Evolutionary conservation across 495 filamentous ascomycete species (phyloP), one percentile per base, ranked within the genome.

Genomic region (Aspergillus hancockii): DNA sequence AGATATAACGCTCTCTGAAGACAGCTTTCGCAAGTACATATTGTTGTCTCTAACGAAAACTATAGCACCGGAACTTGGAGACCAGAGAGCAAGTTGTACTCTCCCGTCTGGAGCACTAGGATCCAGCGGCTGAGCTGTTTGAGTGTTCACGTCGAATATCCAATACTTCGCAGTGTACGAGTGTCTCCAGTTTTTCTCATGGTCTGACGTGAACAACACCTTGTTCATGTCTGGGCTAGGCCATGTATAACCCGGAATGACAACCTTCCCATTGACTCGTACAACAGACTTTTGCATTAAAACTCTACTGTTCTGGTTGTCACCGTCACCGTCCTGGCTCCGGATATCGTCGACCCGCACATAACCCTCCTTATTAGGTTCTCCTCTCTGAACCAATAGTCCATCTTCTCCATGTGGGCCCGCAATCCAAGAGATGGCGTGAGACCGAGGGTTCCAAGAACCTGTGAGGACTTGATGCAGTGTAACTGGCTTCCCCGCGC

Each of bases 41-140:
- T 98, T 97, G 65, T 98, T 97, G 49, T 90, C 83, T 45, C 88
- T 77, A 8, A 92, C 93, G 70, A 93, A 98, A 9, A 87, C 86
- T 43, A 98, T 75, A 0, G 91, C 85, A 75, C 97, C 88, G 43
- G 91, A 93, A 36, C 81, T 82, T 3, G 95, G 95, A 43, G 90
- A 92, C 95, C 95, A 98, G 36, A 83, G 80, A 16, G 94, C 95
- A 57, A 98, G 80, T 70, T 97, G 91, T 12, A 96, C 79, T 38
- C 86, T 83, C 19, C 76, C 86, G n/a, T 84, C 71, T 9, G 83
- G 80, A 28, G 89, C 79, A 8, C 72, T 71, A 4, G 90, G 90
- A 61, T 97, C 87, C 59, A 98, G 70, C 1, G 94, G 86, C 66
- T 95, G 81, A 1, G 81, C 91, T 8, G 76, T 85, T 67, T 97